Evolutionary conservation across 352 stramenopile genomes (phyloP).

Genomic region (Globisporangium uncinulatum): DNA sequence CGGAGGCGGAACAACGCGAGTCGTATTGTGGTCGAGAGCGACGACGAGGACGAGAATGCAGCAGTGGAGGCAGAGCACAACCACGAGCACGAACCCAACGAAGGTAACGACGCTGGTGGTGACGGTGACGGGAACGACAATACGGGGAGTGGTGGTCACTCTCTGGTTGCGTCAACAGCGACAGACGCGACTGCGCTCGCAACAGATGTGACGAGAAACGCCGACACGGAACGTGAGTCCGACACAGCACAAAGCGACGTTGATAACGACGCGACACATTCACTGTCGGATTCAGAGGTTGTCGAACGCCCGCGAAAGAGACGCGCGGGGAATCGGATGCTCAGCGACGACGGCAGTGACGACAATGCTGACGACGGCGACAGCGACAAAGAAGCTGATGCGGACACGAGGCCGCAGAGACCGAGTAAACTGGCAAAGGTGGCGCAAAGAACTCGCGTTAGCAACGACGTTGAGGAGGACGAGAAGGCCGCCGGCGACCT

Average conservation of each 20-base stretch:
- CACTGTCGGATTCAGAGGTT: not conserved
- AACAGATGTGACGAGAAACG: not conserved
- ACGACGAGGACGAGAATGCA: not conserved
- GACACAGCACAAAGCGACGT: not conserved
- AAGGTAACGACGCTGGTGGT: not conserved
- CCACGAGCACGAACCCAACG: not conserved
- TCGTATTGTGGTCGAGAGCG: conserved; percentile 14
- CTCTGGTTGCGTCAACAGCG: not conserved
- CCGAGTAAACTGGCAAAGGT: conserved; percentile 3
- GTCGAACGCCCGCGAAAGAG: not conserved
- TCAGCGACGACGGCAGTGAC: conserved; percentile 13
- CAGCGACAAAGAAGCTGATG: not conserved
- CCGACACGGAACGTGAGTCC: not conserved
- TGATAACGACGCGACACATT: not conserved
- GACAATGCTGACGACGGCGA: conserved; percentile 7
- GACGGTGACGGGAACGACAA: not conserved
- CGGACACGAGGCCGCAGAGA: too few species aligned
- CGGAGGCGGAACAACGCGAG: conserved; percentile 7
- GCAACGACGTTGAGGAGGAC: conserved; percentile 21
- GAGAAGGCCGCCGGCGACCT: not conserved
- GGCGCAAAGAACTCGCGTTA: conserved; percentile 1
- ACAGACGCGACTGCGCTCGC: not conserved
- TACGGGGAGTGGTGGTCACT: not conserved
- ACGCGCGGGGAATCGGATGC: not conserved
- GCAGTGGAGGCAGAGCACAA: not conserved